Base-by-base conservation (phyloP, 2,329 filamentous ascomycete species). In the Ascochyta rabiei region DNA sequence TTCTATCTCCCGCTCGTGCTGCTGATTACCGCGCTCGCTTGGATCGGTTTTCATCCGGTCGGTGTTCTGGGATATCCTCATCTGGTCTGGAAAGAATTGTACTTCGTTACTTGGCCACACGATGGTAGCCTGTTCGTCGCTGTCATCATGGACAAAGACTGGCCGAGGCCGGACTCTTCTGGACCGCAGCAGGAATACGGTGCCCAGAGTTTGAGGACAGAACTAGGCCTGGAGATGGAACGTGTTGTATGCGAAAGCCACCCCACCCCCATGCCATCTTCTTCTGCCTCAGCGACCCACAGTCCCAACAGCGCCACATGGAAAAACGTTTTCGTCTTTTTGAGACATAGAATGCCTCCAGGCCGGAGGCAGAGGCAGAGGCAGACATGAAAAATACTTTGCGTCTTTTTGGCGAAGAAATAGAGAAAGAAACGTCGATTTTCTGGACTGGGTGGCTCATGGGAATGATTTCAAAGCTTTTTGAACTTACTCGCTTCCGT, bases 51-150 rank as follows among this genome's bases (percentile, higher is more conserved):
- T 81, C 63, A 86, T 84, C 39, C 84, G 79, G 49, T 87, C 86
- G 44, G 82, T 81, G 46, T 85, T 84, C 69, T 95, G 90, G 16
- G 89, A 86, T 69, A 89, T 91, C 63, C 90, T 87, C 67, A 99
- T 91, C 74, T 99, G 95, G 66, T 98, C 93, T 15, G 95, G 89
- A 57, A 99, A 80, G 75, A 98, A 98, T 33, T 90, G 86, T 42
- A 99, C 90, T 73, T 99, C 95, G 5, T 93, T 91, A 70, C 96
- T 93, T 44, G 99, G 83, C 35, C 95, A 86, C 49, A 98, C 95
- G 59, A 99, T 97, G 34, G 96, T 82, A 31, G 91, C 92, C 74
- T 96, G 90, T 75, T 96, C 97, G 77, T 99, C 95, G 49, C 89
- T 87, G 60, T 98, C 93, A 66, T 98, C 93, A 15, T 85, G 80